Evolutionary conservation across 2,329 filamentous ascomycete species (phyloP).

Genomic region (Didymella segeticola): DNA sequence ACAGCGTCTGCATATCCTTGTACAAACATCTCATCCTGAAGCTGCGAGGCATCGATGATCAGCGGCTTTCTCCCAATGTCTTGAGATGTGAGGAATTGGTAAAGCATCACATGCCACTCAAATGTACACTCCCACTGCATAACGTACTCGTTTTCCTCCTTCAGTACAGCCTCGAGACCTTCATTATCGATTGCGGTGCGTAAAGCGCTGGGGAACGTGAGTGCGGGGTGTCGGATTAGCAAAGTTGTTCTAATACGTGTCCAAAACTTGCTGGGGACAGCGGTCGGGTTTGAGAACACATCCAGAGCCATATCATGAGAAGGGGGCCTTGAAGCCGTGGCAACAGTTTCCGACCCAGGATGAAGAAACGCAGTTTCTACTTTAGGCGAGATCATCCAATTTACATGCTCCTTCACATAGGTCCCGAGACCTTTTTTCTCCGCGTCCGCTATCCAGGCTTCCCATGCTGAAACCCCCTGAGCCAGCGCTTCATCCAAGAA

Average conservation of each 20-base stretch:
- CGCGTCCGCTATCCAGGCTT: slow-evolving; percentile 5
- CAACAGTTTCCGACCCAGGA: no score
- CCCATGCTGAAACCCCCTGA: slow-evolving; percentile 8
- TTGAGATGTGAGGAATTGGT: slow-evolving; percentile 16
- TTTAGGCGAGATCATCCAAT: slow-evolving; percentile 22
- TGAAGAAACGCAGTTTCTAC: slow-evolving; percentile 16
- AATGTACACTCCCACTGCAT: slow-evolving; percentile 27
- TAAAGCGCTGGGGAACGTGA: slow-evolving; percentile 25
- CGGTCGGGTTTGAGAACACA: slow-evolving; percentile 18
- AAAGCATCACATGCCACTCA: slow-evolving; percentile 24
- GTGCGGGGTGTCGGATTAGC: slow-evolving; percentile 29
- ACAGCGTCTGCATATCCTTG: slow-evolving; percentile 24
- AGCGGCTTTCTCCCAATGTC: neutral
- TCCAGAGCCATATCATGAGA: no score
- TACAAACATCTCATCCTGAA: slow-evolving; percentile 14
- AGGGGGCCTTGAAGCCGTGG: no score
- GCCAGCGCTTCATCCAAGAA: slow-evolving; percentile 13
- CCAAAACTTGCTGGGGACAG: slow-evolving; percentile 19
- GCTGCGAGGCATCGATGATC: slow-evolving; percentile 29
- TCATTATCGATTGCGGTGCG: slow-evolving; percentile 26
- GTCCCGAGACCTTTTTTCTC: neutral
- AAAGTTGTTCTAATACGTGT: slow-evolving; percentile 20
- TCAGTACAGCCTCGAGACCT: slow-evolving; percentile 5
- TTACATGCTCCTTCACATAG: slow-evolving; percentile 30
- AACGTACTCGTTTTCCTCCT: neutral